phyloP scores from a whole-genome alignment of 164 flowering plant genomes.

The Chloranthus sessilifolius region DNA sequence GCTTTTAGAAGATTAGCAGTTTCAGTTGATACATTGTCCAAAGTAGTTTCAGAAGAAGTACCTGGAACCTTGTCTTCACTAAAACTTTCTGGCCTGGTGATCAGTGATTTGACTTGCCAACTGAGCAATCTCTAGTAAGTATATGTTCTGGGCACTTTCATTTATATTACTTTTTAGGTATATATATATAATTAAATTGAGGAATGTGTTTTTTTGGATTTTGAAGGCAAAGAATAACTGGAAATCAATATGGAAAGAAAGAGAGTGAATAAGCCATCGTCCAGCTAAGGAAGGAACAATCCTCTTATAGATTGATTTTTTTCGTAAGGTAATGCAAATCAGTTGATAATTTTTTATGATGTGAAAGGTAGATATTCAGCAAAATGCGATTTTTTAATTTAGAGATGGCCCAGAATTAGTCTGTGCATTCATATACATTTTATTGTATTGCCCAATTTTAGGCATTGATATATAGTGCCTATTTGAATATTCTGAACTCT shows the following conservation, averaged over 20 bases:
- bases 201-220: slow-evolving; percentile 6
- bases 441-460: no score
- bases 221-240: slow-evolving; percentile 28
- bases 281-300: slow-evolving; percentile 8
- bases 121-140: slow-evolving; percentile 21
- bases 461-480: no score
- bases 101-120: slow-evolving; percentile 26
- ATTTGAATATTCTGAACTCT: no score
- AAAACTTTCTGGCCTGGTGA: slow-evolving; percentile 28
- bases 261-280: slow-evolving; percentile 9
- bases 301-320: slow-evolving; percentile 9
- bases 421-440: no score
- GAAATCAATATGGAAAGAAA: slow-evolving; percentile 13
- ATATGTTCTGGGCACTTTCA: not conserved
- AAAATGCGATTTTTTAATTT: no score
- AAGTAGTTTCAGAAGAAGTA: slow-evolving; percentile 28
- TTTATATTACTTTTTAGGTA: not conserved
- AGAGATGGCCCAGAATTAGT: no score
- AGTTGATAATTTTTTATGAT: not conserved
- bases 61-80: slow-evolving; percentile 30
- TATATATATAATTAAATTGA: slow-evolving; percentile 1
- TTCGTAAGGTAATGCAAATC: not conserved
- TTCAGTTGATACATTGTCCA: slow-evolving; percentile 21
- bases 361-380: no score
- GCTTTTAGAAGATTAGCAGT: slow-evolving; percentile 20